A percentile compares a stretch with the other conserved stretches of the same genome.
Conservation (phyloP, 441 rosid species). For the Gossypium schwendimanii region DNA sequence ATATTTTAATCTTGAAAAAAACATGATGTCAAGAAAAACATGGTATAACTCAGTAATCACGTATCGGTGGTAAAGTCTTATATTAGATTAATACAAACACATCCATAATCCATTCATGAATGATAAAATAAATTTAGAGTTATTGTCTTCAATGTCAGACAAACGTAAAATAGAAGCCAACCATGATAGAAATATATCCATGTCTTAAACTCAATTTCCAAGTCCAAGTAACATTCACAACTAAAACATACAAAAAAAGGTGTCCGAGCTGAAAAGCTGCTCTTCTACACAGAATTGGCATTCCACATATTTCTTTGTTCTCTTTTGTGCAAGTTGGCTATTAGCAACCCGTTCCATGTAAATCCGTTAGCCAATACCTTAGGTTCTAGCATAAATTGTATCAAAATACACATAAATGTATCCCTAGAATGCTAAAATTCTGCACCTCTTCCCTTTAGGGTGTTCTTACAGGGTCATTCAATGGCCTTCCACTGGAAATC, state of each 20-base stretch:
- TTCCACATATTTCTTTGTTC: neutral
- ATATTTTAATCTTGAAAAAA: neutral
- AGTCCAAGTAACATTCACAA: neutral
- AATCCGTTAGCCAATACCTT: neutral
- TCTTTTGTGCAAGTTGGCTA: neutral
- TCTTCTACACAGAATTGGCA: neutral
- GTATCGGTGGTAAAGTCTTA: neutral
- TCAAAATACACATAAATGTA: neutral
- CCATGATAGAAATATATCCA: neutral
- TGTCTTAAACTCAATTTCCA: conserved; percentile 1
- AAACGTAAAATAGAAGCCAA: neutral
- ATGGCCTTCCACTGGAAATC: neutral
- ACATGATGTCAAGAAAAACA: neutral
- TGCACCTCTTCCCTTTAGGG: neutral
- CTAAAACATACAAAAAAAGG: neutral
- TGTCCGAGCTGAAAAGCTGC: neutral
- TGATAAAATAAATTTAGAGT: neutral
- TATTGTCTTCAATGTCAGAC: neutral
- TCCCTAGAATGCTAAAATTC: neutral
- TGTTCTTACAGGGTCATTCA: neutral
- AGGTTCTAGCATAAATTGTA: neutral
- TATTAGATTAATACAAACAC: neutral
- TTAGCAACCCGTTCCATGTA: neutral
- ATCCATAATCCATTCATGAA: neutral
- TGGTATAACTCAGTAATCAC: neutral